A percentile compares a stretch with the other conserved stretches of the same genome.
Evolutionary conservation across 2,329 filamentous ascomycete genomes (phyloP).

Genomic region (Colletotrichum godetiae): DNA sequence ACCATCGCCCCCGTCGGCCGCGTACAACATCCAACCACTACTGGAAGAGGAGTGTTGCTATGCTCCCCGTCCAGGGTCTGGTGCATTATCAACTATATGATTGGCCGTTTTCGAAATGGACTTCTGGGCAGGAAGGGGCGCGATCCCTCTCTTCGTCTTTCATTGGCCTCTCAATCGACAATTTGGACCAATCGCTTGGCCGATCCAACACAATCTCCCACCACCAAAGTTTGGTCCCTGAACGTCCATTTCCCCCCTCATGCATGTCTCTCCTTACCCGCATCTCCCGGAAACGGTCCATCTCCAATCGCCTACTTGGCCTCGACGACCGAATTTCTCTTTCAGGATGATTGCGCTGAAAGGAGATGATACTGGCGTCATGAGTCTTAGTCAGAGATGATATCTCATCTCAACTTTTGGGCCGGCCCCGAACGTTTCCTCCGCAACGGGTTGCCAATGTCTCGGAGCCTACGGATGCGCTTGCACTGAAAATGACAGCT

Average conservation of each 20-base stretch:
- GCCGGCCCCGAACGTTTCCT: neutral
- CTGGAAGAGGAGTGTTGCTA: neutral
- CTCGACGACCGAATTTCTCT: conserved; percentile 22
- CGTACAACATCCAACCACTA: conserved; percentile 24
- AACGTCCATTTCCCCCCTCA: conserved; percentile 33
- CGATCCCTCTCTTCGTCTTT: conserved; percentile 38
- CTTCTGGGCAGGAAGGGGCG: conserved; percentile 25
- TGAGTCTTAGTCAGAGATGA: conserved; percentile 22
- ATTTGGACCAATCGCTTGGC: conserved; percentile 34
- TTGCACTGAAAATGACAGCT: conserved; percentile 4
- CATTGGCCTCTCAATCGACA: conserved; percentile 26
- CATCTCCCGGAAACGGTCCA: conserved; percentile 34
- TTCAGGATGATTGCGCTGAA: conserved; percentile 6
- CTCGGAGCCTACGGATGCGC: neutral
- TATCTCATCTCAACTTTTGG: conserved; percentile 14
- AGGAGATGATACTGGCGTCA: conserved; percentile 12
- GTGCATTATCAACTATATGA: neutral
- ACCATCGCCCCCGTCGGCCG: neutral
- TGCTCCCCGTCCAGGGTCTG: neutral
- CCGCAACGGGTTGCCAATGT: conserved; percentile 6
- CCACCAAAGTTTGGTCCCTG: conserved; percentile 13
- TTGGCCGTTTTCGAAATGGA: conserved; percentile 21
- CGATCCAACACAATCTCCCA: conserved; percentile 25
- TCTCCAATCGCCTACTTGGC: conserved; percentile 22
- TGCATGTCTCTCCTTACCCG: conserved; percentile 48